Evolutionary conservation across 495 filamentous ascomycete genomes (phyloP), one percentile per base, ranked within the genome.

Genomic region (Aspergillus hancockii): DNA sequence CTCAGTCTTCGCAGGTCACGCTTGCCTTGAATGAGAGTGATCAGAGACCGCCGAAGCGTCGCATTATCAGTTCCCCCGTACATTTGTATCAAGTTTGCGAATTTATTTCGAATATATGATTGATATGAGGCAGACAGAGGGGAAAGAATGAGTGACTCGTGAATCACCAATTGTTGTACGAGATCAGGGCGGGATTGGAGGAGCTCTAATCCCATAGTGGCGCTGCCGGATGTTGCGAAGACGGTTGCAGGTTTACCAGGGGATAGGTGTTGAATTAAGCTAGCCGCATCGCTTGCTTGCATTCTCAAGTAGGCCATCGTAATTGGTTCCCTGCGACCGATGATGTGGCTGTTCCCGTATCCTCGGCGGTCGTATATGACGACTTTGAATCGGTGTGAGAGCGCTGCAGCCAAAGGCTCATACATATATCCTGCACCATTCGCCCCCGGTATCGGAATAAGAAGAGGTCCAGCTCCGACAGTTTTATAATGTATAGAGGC

Each of bases 311-410:
- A 0, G 10, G 22, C 43, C 9, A 5, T 28, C 22, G 10, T 22
- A 18, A 18, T n/a, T 40, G 21, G 36, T 9, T 40, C 14, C 3
- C 19, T 5, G 0, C 9, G 41, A 12, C 28, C 28, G 14, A 30
- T 8, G 4, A 51, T 32, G 19, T 30, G n/a, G 22, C 56, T 59
- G 4, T 52, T 50, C 12, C 22, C 25, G 45, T 55, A 63, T 3
- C 57, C 56, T 12, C 61, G 55, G 9, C 61, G 55, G 49, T 59
- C 56, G 14, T 63, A 63, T 14, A 53, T 28, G 7, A 55, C 41
- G 19, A 59, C 56, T 46, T 19, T n/a, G 13, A 51, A 63, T 1
- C 55, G 49, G 1, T 36, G 32, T 12, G 60, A 38, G 21, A 62
- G 55, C 5, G 12, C 18, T 1, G 41, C 41, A 4, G 60, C 60